These are phyloP conservation scores for Pythium pectinolyticum DNA, from an alignment of 352 stramenopile species.

Conservation along the genomic window DNA sequence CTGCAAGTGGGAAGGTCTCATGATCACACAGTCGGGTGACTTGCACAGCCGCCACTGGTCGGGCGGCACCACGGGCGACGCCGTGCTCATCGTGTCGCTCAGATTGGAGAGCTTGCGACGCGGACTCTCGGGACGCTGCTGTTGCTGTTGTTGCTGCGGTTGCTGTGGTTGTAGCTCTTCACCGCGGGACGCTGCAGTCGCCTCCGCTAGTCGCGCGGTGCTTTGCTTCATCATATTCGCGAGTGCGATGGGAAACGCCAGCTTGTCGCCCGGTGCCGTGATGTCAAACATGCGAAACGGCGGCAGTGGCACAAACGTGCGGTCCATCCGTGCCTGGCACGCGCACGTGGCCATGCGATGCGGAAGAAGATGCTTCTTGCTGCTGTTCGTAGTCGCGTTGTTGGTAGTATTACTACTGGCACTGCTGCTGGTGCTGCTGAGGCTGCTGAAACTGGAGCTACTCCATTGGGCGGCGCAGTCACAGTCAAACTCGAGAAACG, in stretches of 20 bases:
- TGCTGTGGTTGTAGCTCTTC: too few species aligned
- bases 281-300: slow-evolving; percentile 77
- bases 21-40: slow-evolving; percentile 50
- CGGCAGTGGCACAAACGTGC: slow-evolving; percentile 57
- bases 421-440: slow-evolving; percentile 17
- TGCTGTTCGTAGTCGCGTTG: slow-evolving; percentile 5
- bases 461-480: slow-evolving; percentile 31
- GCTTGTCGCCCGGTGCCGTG: slow-evolving; percentile 45
- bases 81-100: slow-evolving; percentile 18
- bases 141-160: background rate
- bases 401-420: too few species aligned
- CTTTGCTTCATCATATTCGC: slow-evolving; percentile 48
- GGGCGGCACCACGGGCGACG: slow-evolving; percentile 18
- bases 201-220: background rate
- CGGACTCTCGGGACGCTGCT: background rate
- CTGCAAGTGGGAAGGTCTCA: slow-evolving; percentile 25
- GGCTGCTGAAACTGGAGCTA: background rate
- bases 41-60: slow-evolving; percentile 47
- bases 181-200: too few species aligned
- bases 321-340: slow-evolving; percentile 46
- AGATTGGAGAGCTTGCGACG: slow-evolving; percentile 22
- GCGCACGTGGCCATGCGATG: slow-evolving; percentile 41
- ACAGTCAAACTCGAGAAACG: slow-evolving; percentile 84
- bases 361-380: slow-evolving; percentile 28
- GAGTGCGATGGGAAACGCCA: slow-evolving; percentile 53